These are phyloP conservation scores for Candida silvicultrix DNA, from an alignment of 805 yeast species.

Conservation along the genomic window DNA sequence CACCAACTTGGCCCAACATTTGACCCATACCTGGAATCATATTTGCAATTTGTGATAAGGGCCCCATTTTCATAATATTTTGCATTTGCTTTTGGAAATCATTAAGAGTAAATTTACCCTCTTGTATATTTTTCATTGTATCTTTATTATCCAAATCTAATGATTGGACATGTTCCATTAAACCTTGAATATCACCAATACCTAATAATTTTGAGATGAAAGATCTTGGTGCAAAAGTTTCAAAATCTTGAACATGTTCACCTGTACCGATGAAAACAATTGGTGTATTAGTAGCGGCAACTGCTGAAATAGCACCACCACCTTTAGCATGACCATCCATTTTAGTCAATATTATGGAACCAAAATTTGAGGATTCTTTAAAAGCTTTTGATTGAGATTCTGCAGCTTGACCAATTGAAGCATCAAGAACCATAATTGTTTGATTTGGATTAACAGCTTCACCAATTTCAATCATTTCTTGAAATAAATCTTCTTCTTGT, in stretches of 20 bases:
- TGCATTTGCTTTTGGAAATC: constrained; percentile 95
- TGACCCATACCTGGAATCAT: constrained; percentile 94
- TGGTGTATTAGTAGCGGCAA: constrained; percentile 94
- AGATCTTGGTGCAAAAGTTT: constrained; percentile 81
- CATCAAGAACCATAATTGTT: constrained; percentile 96
- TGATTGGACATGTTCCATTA: constrained; percentile 89
- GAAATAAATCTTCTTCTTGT: constrained; percentile 86
- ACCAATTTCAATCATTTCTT: constrained; percentile 92
- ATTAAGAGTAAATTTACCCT: constrained; percentile 87
- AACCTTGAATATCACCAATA: constrained; percentile 90
- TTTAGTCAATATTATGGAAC: constrained; percentile 90
- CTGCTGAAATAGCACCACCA: constrained; percentile 99
- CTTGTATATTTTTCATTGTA: constrained; percentile 85
- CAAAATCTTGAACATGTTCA: constrained; percentile 91
- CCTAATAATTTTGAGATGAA: constrained; percentile 91
- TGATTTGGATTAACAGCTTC: constrained; percentile 88
- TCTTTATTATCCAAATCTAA: constrained; percentile 85
- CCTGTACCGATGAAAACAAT: constrained; percentile 97
- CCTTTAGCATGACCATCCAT: constrained; percentile 99
- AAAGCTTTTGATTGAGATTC: constrained; percentile 92
- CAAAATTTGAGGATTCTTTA: constrained; percentile 88
- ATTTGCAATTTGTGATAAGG: constrained; percentile 84
- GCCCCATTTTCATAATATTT: constrained; percentile 95
- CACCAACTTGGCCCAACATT: constrained; percentile 82
- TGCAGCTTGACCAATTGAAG: constrained; percentile 97